Evolutionary conservation across 495 filamentous ascomycete species (phyloP), one percentile per base, ranked within the genome.

Genomic region (Trichoderma reesei): DNA sequence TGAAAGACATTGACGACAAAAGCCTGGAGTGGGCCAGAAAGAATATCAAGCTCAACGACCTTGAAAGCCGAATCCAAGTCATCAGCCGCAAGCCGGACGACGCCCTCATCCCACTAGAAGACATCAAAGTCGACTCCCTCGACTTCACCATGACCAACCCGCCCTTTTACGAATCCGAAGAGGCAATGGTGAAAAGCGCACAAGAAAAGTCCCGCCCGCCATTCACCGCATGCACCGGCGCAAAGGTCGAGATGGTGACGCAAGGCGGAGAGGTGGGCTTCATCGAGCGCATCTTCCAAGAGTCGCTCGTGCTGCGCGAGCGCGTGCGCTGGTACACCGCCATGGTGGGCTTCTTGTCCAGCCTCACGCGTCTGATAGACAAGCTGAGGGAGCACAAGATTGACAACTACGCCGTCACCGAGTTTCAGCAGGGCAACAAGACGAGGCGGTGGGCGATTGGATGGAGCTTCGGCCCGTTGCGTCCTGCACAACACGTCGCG

Each of bases 81-180:
- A 64, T 89, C 0, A 72, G 80, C 37, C 86, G 87, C 0, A 71
- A 73, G 1, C 41, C 78, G 0, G 68, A 75, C 6, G 83, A 80
- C 61, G 62, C 76, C 0, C 77, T 97, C 1, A 79, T 97, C 9
- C 86, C 90, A 0, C 72, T 84, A 3, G 76, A 83, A 37, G 75
- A 78, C 1, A 70, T 90, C 2, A 75, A 73, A 4, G 61, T 86
- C n/a, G 74, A 83, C 46, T 75, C 71, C 5, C 79, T 96, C 41
- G 90, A 96, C 72, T 97, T 98, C 70, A 87, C 84, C 59, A 96
- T 97, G 86, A 92, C 87, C 74, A 98, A 98, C 68, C 94, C 94
- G 1, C 94, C 94, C 0, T 98, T 98, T 76, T 97, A 96, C 76
- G 68, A 80, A 26, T 92, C 90, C 3, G 77, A 80, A 18, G 73